Evolutionary conservation across 2,329 filamentous ascomycete species (phyloP), one percentile per base, ranked within the genome.

Genomic region (Ampelomyces quisqualis): DNA sequence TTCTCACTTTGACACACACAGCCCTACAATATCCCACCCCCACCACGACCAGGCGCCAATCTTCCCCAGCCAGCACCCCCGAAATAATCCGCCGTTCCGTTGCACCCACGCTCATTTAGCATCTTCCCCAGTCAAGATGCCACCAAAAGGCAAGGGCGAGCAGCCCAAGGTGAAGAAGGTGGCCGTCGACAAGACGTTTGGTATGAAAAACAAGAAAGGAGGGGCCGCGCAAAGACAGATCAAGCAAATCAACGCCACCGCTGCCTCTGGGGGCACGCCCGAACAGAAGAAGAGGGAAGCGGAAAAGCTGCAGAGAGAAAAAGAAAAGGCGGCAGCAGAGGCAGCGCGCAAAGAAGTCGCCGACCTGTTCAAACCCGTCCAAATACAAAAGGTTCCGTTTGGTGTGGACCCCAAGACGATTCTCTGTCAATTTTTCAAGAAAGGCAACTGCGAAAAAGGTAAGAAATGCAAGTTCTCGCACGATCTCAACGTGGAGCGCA

Each of bases 191-290:
- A 93, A 91, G 75, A 95, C 93, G 34, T 98, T 98, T 78, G 93
- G 93, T 60, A 97, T 98, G 93, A 98, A 98, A 76, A 98, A 98
- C 68, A 98, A 98, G 77, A 98, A 96, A 78, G 93, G 93, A 57
- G 86, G 82, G 42, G 84, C 82, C 37, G 91, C 90, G 40, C 88
- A 97, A 73, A 95, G 84, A 72, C 82, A 90, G 57, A 97, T 98
- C 66, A 85, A 87, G 44, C 87, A 90, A 61, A 81, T 98, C 68
- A 53, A 57, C 60, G 79, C 84, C 37, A 82, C 85, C 55, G 78
- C 80, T 41, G 84, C 85, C 57, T 52, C 57, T 5, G 57, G 55
- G 24, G 88, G 89, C 47, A 85, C 79, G n/a, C 81, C 88, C 15
- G 91, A 96, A 43, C 85, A 93, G 69, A 97, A 96, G 77, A 80